Percentiles rank a stretch among this genome's conserved stretches.
These are phyloP conservation scores for Neoconidiobolus thromboides DNA, from an alignment of 371 early-diverging fungal species.

Conservation along the genomic window DNA sequence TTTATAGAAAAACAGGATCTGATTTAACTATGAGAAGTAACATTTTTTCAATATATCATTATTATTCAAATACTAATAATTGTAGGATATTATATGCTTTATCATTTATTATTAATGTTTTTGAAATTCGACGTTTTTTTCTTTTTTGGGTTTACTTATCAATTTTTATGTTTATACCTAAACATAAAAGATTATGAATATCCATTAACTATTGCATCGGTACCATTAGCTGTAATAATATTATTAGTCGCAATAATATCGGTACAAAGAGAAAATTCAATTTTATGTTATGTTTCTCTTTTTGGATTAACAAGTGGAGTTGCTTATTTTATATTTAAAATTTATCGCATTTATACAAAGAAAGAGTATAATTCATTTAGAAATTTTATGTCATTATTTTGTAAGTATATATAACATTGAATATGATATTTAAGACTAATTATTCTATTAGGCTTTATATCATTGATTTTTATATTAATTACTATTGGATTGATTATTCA, in stretches of 20 bases:
- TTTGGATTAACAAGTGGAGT: constrained; percentile 43
- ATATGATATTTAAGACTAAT: not conserved
- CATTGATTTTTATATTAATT: constrained; percentile 37
- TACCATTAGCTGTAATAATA: constrained; percentile 46
- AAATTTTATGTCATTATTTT: constrained; percentile 73
- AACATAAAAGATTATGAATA: constrained; percentile 38
- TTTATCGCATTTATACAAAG: constrained; percentile 51
- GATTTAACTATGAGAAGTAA: constrained; percentile 67
- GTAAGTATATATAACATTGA: constrained; percentile 16
- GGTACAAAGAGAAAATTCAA: constrained; percentile 40
- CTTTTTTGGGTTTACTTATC: constrained; percentile 66
- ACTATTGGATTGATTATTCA: constrained; percentile 45
- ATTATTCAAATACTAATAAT: not conserved
- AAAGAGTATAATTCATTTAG: constrained; percentile 36
- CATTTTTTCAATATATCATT: not conserved
- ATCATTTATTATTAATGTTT: constrained; percentile 71
- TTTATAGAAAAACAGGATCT: constrained; percentile 86
- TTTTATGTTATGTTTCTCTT: constrained; percentile 43
- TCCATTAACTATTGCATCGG: constrained; percentile 50
- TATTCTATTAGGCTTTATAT: constrained; percentile 29
- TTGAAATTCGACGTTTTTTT: constrained; percentile 79
- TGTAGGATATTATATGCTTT: constrained; percentile 60
- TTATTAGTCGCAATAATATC: constrained; percentile 56
- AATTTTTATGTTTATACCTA: constrained; percentile 53
- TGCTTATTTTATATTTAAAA: constrained; percentile 72